phyloP scores from a whole-genome alignment of 306 rosid species.

The Mucuna pruriens region DNA sequence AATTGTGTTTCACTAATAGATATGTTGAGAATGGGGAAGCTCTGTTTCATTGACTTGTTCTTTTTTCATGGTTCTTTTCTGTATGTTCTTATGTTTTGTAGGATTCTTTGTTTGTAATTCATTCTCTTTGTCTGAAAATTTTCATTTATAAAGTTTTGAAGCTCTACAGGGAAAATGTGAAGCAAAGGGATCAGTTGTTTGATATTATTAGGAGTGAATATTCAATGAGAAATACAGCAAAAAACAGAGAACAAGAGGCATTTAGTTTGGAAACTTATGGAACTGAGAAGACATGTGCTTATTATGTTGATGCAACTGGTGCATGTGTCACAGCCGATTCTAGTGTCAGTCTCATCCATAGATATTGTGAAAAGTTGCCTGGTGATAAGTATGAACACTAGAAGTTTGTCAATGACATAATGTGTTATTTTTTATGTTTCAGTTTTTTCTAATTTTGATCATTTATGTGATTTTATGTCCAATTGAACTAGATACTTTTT shows the following conservation, averaged over 20 bases:
- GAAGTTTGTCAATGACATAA: not conserved
- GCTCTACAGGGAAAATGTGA: constrained; percentile 58
- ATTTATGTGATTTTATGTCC: constrained; percentile 21
- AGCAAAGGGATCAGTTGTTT: constrained; percentile 62
- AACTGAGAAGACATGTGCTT: constrained; percentile 37
- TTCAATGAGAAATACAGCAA: constrained; percentile 57
- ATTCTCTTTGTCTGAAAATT: not conserved
- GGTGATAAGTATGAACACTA: constrained; percentile 52
- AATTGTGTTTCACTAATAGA: no score
- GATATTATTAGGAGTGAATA: constrained; percentile 62
- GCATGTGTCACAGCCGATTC: constrained; percentile 66
- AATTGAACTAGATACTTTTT: constrained; percentile 53
- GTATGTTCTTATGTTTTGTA: not conserved
- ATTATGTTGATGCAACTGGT: constrained; percentile 58
- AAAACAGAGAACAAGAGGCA: constrained; percentile 52
- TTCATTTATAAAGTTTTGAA: not conserved
- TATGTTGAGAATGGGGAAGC: no score
- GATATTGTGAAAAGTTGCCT: constrained; percentile 65
- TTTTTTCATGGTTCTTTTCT: no score
- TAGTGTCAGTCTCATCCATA: constrained; percentile 59
- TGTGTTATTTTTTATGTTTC: not conserved
- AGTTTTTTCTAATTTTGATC: not conserved
- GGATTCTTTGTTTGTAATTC: not conserved
- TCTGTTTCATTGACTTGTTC: not conserved
- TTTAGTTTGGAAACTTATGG: constrained; percentile 35